These are phyloP conservation scores for Sordariomycetes sp. DNA, from an alignment of 2,329 filamentous ascomycete genomes.

Conservation along the genomic window DNA sequence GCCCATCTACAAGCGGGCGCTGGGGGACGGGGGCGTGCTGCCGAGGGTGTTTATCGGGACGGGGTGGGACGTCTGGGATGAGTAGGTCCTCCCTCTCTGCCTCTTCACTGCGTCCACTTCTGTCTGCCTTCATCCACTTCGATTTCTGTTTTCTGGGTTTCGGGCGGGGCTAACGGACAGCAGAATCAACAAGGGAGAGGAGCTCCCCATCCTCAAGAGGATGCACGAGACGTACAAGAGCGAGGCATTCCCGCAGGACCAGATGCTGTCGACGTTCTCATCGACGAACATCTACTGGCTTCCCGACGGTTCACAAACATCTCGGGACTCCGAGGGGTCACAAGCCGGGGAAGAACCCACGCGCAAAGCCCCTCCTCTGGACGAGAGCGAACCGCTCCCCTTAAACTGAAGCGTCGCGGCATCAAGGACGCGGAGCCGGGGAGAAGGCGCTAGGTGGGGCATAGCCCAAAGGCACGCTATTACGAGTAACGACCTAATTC, in stretches of 20 bases:
- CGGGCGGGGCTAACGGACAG: background rate
- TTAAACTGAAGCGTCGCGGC: no score
- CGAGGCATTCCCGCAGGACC: slow-evolving; percentile 25
- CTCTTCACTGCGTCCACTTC: background rate
- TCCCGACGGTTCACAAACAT: background rate
- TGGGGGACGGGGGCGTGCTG: slow-evolving; percentile 24
- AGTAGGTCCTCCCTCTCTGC: slow-evolving; percentile 21
- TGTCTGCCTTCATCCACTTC: background rate
- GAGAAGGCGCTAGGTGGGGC: background rate
- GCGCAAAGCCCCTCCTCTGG: no score
- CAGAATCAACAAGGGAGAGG: slow-evolving; percentile 8
- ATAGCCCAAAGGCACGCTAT: background rate
- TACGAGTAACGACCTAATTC: background rate
- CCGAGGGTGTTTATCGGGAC: slow-evolving; percentile 51
- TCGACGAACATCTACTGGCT: slow-evolving; percentile 29
- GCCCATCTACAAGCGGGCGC: slow-evolving; percentile 38
- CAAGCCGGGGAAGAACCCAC: no score
- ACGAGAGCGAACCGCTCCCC: no score
- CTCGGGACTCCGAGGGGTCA: background rate
- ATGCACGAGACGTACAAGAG: slow-evolving; percentile 20
- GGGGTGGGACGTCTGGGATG: slow-evolving; percentile 37
- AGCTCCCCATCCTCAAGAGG: slow-evolving; percentile 20
- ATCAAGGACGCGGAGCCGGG: background rate
- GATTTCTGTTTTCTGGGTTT: background rate
- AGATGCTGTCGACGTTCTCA: slow-evolving; percentile 25